Conservation (phyloP, 495 filamentous ascomycete species). For the Friedmanniomyces simplex region DNA sequence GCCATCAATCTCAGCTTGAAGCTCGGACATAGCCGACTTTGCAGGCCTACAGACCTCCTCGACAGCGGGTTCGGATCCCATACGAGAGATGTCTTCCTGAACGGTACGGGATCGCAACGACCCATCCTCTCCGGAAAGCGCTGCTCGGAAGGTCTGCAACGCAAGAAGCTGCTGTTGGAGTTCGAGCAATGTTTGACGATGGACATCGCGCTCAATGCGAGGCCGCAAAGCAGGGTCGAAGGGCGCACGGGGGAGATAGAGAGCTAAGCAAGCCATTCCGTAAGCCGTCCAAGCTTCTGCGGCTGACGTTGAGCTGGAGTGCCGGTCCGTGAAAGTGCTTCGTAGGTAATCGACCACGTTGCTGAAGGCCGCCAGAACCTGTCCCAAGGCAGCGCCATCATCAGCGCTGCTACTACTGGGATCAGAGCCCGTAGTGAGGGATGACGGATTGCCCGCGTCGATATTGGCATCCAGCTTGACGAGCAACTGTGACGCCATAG, state of each 20-base stretch:
- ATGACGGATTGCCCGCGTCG: neutral
- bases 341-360: neutral
- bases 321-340: too few relatives aligned
- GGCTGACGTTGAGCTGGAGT: neutral
- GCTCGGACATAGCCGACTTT: constrained; percentile 51
- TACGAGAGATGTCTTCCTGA: constrained; percentile 43
- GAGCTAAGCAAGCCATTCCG: constrained; percentile 52
- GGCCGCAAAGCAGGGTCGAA: constrained; percentile 77
- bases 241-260: constrained; percentile 76
- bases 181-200: constrained; percentile 44
- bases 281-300: constrained; percentile 53
- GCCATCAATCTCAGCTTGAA: constrained; percentile 69
- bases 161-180: constrained; percentile 49
- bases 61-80: constrained; percentile 52
- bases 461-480: neutral
- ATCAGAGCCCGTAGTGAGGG: neutral
- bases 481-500: neutral
- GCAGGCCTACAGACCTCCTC: constrained; percentile 65
- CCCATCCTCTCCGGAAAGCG: constrained; percentile 55
- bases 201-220: constrained; percentile 58
- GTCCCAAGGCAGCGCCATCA: neutral
- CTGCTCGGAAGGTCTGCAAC: constrained; percentile 52
- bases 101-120: constrained; percentile 53
- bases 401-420: neutral
- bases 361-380: neutral